Conservation (phyloP, 768 basidiomycete species). For the Rhodotorula kratochvilovae region DNA sequence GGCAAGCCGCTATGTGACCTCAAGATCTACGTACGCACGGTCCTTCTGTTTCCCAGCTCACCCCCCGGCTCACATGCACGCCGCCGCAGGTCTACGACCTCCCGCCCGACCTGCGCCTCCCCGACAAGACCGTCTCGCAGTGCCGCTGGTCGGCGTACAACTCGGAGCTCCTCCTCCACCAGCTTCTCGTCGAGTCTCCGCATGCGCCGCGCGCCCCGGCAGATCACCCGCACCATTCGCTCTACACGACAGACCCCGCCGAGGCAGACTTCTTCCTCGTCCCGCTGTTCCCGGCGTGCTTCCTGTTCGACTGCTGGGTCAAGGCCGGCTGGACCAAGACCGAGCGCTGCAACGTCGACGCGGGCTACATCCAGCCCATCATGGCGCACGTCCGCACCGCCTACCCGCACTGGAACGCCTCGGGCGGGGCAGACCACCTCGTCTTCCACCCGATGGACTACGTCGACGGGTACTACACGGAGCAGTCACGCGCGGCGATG, state of each 20-base stretch:
- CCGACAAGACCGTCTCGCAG: slow-evolving; percentile 5
- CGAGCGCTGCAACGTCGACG: slow-evolving; percentile 24
- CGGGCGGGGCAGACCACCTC: slow-evolving; percentile 27
- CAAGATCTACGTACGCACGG: slow-evolving; percentile 22
- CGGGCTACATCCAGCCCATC: slow-evolving; percentile 20
- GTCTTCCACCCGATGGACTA: slow-evolving; percentile 28
- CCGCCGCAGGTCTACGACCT: slow-evolving; percentile 24
- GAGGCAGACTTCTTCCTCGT: slow-evolving; percentile 29
- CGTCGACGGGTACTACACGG: slow-evolving; percentile 29
- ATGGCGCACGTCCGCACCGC: slow-evolving; percentile 13
- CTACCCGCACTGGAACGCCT: slow-evolving; percentile 12
- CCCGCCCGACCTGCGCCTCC: slow-evolving; percentile 13
- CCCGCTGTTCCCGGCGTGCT: slow-evolving; percentile 28
- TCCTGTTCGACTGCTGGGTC: slow-evolving; percentile 35
- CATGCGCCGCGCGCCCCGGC: neutral
- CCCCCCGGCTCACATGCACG: neutral
- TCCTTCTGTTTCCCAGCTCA: rapidly evolving
- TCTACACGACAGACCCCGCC: slow-evolving; percentile 13
- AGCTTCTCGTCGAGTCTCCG: neutral
- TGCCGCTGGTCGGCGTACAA: slow-evolving; percentile 36
- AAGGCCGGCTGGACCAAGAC: slow-evolving; percentile 21
- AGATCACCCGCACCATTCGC: neutral
- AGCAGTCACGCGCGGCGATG: slow-evolving; percentile 17
- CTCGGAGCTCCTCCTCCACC: slow-evolving; percentile 27
- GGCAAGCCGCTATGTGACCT: slow-evolving; percentile 19